Evolutionary conservation across 805 yeast species (phyloP).

Genomic region (Schwanniomyces occidentalis): DNA sequence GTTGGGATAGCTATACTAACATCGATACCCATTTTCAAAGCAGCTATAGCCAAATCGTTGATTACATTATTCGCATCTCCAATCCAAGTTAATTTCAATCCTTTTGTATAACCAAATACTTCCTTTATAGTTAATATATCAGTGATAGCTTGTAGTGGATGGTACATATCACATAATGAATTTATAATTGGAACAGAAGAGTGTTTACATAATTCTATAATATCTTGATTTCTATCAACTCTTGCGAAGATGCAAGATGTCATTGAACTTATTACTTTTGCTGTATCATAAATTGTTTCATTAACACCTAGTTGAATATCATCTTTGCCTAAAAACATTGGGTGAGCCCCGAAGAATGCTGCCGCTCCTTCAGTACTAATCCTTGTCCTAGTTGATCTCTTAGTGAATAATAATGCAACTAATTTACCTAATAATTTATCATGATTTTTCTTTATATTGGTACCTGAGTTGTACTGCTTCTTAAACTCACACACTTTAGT

Average conservation of each 20-base stretch:
- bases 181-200: slow-evolving; percentile 86
- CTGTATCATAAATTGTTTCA: slow-evolving; percentile 80
- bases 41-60: slow-evolving; percentile 83
- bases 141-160: slow-evolving; percentile 89
- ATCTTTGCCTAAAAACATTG: slow-evolving; percentile 89
- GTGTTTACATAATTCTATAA: slow-evolving; percentile 65
- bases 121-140: slow-evolving; percentile 82
- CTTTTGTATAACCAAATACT: slow-evolving; percentile 51
- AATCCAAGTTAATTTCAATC: slow-evolving; percentile 84
- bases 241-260: slow-evolving; percentile 88
- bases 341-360: slow-evolving; percentile 83
- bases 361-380: slow-evolving; percentile 89
- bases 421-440: slow-evolving; percentile 68
- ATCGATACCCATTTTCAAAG: slow-evolving; percentile 72
- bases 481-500: slow-evolving; percentile 68
- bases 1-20: slow-evolving; percentile 76
- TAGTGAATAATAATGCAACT: slow-evolving; percentile 74
- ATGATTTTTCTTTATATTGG: slow-evolving; percentile 31
- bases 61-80: slow-evolving; percentile 94
- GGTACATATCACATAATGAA: slow-evolving; percentile 83
- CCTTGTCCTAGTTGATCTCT: slow-evolving; percentile 89
- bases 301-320: slow-evolving; percentile 93
- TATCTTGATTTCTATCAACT: slow-evolving; percentile 77
- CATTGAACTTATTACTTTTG: slow-evolving; percentile 89
- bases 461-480: slow-evolving; percentile 51